Base-by-base conservation (phyloP, 1,284 basidiomycete species). In the Somion occarium region DNA sequence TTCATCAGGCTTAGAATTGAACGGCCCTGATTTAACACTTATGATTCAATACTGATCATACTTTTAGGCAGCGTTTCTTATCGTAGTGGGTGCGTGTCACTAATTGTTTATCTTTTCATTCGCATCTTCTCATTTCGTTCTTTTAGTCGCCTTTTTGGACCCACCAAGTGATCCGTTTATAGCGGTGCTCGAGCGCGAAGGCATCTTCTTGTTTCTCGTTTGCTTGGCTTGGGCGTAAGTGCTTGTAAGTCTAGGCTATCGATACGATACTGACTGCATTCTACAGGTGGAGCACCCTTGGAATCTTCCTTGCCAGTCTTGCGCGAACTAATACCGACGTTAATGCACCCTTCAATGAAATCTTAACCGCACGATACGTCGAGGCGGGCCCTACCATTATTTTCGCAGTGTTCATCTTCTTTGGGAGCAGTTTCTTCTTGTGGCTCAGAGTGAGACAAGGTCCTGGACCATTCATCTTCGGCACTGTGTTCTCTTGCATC, bases 111-210 rank as follows among this genome's bases (percentile, higher is more conserved):
- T 7, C 30, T 34, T 34, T 7, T 7, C 30, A 34, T 7, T 34
- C 30, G 7, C 7, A 7, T 7, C 37, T 41, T 13, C 38, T 13
- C 13, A 24, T 41, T 39, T 43, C 3, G 45, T 19, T 26, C 37
- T 37, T 27, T 3, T 53, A 87, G 85, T 78, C 1, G 71, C 80
- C 0, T 79, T 88, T 56, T 62, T 91, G 9, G 83, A 83, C 12
- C 85, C 88, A 0, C 85, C 88, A 0, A 71, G 65, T 38, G 83
- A 85, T 46, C 85, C 87, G 0, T 83, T 90, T 53, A 71, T 85
- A 11, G 73, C 76, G 2, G 80, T 87, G 2, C 61, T 89, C 19
- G 88, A 91, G 60, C 79, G 85, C 4, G 88, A 91, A 59, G 53
- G 80, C 13, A 70, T 80, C n/a, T 79, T 85, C 24, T 58, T 88